Evolutionary conservation across 345 rosid species (phyloP).

Genomic region (Eucalyptus grandis): DNA sequence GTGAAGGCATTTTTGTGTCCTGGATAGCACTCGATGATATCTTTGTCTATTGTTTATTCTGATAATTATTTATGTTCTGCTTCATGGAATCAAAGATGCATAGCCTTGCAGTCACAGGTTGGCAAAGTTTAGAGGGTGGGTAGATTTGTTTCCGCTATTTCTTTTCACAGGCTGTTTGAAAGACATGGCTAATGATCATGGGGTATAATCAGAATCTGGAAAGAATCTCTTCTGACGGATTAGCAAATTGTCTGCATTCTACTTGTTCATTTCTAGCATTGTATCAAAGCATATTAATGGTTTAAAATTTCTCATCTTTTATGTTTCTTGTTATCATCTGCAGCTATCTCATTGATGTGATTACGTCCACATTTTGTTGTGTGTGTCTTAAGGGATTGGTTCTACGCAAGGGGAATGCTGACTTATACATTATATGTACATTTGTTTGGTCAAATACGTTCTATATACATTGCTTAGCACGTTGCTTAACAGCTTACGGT

Average conservation of each 20-base stretch:
- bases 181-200: not conserved
- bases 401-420: fast-evolving
- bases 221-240: not conserved
- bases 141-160: not conserved
- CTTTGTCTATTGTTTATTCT: not conserved
- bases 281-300: not conserved
- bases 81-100: not conserved
- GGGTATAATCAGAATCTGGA: not conserved
- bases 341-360: not conserved
- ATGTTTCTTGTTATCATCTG: not conserved
- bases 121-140: not conserved
- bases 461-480: not conserved
- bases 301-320: not conserved
- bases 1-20: not conserved
- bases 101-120: not conserved
- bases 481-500: not conserved
- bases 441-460: not conserved
- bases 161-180: not conserved
- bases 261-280: not conserved
- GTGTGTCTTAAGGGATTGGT: not conserved
- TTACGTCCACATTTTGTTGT: not conserved
- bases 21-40: not conserved
- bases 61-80: not conserved
- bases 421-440: not conserved
- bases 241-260: not conserved